Evolutionary conservation across 73 alveolate genomes (phyloP).

Genomic region (Paramecium tetraurelia): DNA sequence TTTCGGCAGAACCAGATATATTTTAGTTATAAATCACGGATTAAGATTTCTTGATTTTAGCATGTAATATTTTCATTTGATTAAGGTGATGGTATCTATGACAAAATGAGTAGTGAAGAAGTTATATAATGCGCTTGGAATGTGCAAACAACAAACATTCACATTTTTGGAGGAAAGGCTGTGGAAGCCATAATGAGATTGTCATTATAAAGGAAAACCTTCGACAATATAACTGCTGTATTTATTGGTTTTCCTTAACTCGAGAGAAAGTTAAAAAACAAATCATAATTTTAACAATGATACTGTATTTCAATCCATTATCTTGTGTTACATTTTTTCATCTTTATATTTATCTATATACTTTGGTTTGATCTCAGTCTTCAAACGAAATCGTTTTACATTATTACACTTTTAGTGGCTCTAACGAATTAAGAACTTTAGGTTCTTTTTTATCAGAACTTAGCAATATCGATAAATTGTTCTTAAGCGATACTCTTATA

Average conservation of each 20-base stretch:
- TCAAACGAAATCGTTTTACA: neutral
- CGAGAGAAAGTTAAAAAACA: slow-evolving; percentile 22
- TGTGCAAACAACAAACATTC: slow-evolving; percentile 67
- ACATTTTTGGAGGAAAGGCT: slow-evolving; percentile 88
- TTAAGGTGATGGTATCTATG: slow-evolving; percentile 82
- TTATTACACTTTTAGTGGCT: neutral
- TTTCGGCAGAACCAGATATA: slow-evolving; percentile 83
- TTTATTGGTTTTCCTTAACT: slow-evolving; percentile 67
- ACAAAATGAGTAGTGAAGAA: slow-evolving; percentile 73
- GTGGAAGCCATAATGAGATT: slow-evolving; percentile 91
- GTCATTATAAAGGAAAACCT: slow-evolving; percentile 81
- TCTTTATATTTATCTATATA: neutral
- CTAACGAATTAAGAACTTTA: neutral
- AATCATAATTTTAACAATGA: neutral
- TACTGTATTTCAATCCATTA: neutral
- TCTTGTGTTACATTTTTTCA: neutral
- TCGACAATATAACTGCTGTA: slow-evolving; percentile 79
- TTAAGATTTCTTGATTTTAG: slow-evolving; percentile 76
- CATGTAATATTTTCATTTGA: slow-evolving; percentile 65
- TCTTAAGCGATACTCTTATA: neutral
- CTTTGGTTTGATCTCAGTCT: neutral
- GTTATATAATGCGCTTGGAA: slow-evolving; percentile 73
- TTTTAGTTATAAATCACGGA: slow-evolving; percentile 79
- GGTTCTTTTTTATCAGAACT: neutral
- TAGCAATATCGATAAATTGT: neutral